A percentile compares a stretch with the other conserved stretches of the same genome.
Conservation (phyloP, 495 filamentous ascomycete genomes). For the Talaromyces nanjingensis region DNA sequence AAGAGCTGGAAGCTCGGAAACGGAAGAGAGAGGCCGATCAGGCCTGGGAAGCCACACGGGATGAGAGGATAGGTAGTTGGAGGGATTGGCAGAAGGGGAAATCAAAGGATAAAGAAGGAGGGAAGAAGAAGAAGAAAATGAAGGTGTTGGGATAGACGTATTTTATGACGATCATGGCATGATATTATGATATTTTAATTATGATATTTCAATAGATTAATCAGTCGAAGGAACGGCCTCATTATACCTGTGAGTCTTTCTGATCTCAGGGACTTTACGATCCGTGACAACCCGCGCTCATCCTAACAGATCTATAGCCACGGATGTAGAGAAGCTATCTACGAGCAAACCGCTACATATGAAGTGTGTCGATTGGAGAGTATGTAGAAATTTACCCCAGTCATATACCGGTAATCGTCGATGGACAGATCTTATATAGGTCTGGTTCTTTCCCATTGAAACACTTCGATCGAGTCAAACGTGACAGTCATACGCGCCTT, state of each 20-base stretch:
- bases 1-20: slow-evolving; percentile 81
- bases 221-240: not conserved
- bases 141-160: slow-evolving; percentile 59
- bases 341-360: too few relatives aligned
- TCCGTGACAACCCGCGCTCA: not conserved
- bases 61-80: slow-evolving; percentile 91
- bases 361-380: too few relatives aligned
- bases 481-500: too few relatives aligned
- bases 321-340: too few relatives aligned
- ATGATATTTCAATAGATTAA: not conserved
- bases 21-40: slow-evolving; percentile 87
- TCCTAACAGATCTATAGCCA: too few relatives aligned
- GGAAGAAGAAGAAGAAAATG: slow-evolving; percentile 91
- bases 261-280: not conserved
- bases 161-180: too few relatives aligned
- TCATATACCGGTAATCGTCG: not conserved
- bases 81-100: slow-evolving; percentile 75
- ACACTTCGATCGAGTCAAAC: not conserved
- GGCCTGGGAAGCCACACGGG: slow-evolving; percentile 88
- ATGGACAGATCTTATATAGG: not conserved
- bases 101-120: slow-evolving; percentile 45
- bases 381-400: too few relatives aligned
- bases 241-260: not conserved
- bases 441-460: not conserved
- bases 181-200: not conserved